Base-by-base conservation (phyloP, 2,329 filamentous ascomycete species). In the Penicillium sumatraense region DNA sequence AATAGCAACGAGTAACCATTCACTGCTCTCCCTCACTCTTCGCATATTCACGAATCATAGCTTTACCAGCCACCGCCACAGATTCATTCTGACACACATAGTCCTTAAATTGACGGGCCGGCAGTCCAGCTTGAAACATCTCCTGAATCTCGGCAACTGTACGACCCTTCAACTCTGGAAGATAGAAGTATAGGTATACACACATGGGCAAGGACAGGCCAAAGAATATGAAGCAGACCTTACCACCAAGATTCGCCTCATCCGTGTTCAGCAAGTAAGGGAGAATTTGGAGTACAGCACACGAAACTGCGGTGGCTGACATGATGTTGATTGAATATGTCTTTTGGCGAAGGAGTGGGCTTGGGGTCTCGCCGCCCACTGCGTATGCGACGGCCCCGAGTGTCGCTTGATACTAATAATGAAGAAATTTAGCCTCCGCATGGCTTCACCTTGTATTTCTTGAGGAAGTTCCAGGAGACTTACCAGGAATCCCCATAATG, bases 321-420 rank as follows among this genome's bases (percentile, higher is more conserved):
- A 44, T 44, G 41, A 44, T 44, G 13, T 44, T 44, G 41, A 44
- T 44, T n/a, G 23, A 44, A 6, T 42, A 42, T 42, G 40, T 42
- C 21, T 42, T 42, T 24, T 42, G 40, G 10, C 40, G 40, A n/a
- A 42, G 40, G 5, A 42, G 14, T 26, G 40, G 21, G 13, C 40
- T 42, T 2, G 40, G 23, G 3, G 40, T 42, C 26, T 42, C 40
- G 1, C 40, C 40, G n/a, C 40, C 40, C 3, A 42, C 40, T n/a
- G 41, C 41, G 29, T 44, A 44, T 18, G 23, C 41, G 13, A 44
- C 23, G 8, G 41, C 14, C 3, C 41, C 41, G 10, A 42, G 40
- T 13, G 40, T 42, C 2, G 40, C 21, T 26, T 42, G 40, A 10
- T 42, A 42, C 40, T 42, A 16, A 14, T 7, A 8, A 14, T 6